Evolutionary conservation across 2,329 filamentous ascomycete species (phyloP).

Genomic region (Helminthosporium solani): DNA sequence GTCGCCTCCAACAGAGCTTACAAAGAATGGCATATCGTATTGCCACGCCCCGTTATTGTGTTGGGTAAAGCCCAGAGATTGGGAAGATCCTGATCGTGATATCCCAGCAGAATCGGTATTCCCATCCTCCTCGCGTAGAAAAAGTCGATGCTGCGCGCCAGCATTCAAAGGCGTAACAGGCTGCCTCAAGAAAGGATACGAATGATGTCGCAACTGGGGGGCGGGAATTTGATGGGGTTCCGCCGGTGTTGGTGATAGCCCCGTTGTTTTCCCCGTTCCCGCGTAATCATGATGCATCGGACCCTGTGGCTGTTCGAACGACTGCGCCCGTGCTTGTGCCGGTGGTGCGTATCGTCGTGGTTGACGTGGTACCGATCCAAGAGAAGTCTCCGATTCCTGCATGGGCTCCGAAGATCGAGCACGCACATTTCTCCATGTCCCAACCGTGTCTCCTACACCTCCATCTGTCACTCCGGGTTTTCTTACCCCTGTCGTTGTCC

Average conservation of each 20-base stretch:
- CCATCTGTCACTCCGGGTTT: conserved; percentile 2
- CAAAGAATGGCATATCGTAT: background rate
- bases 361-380: conserved; percentile 15
- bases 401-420: conserved; percentile 20
- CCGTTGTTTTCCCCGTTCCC: background rate
- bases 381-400: conserved; percentile 12
- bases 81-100: too few relatives aligned
- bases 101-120: too few relatives aligned
- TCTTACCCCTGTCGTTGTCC: conserved; percentile 7
- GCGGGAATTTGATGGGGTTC: conserved; percentile 6
- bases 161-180: too few relatives aligned
- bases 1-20: background rate
- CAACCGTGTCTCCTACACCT: conserved; percentile 1
- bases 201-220: conserved; percentile 12
- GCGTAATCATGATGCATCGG: conserved; percentile 13
- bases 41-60: too few relatives aligned
- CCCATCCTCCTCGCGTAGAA: background rate
- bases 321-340: background rate
- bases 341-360: conserved; percentile 21
- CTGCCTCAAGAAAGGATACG: conserved; percentile 22
- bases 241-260: background rate
- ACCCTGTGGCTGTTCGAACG: conserved; percentile 22
- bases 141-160: background rate
- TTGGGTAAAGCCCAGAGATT: conserved; percentile 1
- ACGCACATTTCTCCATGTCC: conserved; percentile 4